Conservation (phyloP, 495 filamentous ascomycete genomes). For the Hypoxylon fragiforme region DNA sequence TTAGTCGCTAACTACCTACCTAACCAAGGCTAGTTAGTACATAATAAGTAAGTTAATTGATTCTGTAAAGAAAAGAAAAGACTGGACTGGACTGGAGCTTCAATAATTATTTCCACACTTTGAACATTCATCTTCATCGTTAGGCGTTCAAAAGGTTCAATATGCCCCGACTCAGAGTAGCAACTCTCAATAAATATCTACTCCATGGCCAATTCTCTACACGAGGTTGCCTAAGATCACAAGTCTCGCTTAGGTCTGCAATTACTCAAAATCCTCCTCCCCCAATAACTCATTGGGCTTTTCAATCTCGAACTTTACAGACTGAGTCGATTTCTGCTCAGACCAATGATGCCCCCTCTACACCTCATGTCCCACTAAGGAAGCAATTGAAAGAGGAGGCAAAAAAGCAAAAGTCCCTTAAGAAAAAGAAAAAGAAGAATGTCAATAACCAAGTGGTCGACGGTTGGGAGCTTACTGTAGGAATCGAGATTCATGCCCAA, state of each 20-base stretch:
- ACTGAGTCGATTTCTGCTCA: conserved; percentile 15
- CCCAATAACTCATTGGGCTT: conserved; percentile 1
- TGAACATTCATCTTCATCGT: too few species aligned
- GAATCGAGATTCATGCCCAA: conserved; percentile 97
- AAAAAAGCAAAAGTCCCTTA: conserved; percentile 51
- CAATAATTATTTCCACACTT: too few species aligned
- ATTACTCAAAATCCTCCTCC: background rate
- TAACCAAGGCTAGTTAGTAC: background rate
- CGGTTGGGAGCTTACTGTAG: conserved; percentile 88
- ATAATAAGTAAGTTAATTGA: too few species aligned
- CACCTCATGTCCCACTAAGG: conserved; percentile 57
- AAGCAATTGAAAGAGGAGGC: conserved; percentile 77
- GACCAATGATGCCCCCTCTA: conserved; percentile 9
- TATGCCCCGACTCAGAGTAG: conserved; percentile 43
- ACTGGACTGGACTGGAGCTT: too few species aligned
- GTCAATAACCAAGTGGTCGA: conserved; percentile 55
- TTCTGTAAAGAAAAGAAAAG: too few species aligned
- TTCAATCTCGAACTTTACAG: conserved; percentile 23
- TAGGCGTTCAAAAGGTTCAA: background rate
- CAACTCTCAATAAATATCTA: conserved; percentile 51
- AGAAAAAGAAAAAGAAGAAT: conserved; percentile 47
- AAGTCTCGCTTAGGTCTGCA: background rate
- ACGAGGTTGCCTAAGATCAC: conserved; percentile 45
- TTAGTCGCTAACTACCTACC: background rate
- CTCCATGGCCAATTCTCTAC: conserved; percentile 47